phyloP scores from a whole-genome alignment of 495 filamentous ascomycete species.

The Aspergillus haitiensis region DNA sequence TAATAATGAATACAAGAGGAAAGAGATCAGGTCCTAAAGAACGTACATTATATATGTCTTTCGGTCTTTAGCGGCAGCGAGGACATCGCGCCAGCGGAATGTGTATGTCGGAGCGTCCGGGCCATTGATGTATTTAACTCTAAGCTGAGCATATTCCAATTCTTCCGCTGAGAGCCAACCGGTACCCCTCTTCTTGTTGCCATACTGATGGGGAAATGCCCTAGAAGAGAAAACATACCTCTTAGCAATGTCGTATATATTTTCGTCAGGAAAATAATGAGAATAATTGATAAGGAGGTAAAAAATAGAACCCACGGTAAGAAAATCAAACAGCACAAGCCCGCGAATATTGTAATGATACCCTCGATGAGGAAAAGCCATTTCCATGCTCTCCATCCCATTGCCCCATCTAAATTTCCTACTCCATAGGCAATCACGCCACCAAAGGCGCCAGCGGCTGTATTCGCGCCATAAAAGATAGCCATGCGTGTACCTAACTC shows the following conservation, averaged over 20 bases:
- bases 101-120: no score
- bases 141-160: no score
- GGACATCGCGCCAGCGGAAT: no score
- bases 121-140: no score
- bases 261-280: background rate
- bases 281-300: background rate
- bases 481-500: slow-evolving; percentile 21
- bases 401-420: slow-evolving; percentile 13
- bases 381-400: slow-evolving; percentile 13
- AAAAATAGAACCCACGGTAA: background rate
- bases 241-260: slow-evolving; percentile 13
- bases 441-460: slow-evolving; percentile 19
- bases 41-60: slow-evolving; percentile 15
- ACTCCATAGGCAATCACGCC: slow-evolving; percentile 18
- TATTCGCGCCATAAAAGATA: slow-evolving; percentile 20
- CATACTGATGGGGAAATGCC: no score
- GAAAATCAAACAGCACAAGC: background rate
- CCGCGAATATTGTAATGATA: slow-evolving; percentile 13
- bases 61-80: slow-evolving; percentile 17
- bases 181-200: no score
- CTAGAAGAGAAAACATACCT: slow-evolving; percentile 14
- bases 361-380: slow-evolving; percentile 23
- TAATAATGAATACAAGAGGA: no score
- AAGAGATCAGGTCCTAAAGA: no score
- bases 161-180: no score